Percentiles rank a stretch among this genome's conserved stretches.
Conservation (phyloP, 441 rosid species). For the Brassica balearica region DNA sequence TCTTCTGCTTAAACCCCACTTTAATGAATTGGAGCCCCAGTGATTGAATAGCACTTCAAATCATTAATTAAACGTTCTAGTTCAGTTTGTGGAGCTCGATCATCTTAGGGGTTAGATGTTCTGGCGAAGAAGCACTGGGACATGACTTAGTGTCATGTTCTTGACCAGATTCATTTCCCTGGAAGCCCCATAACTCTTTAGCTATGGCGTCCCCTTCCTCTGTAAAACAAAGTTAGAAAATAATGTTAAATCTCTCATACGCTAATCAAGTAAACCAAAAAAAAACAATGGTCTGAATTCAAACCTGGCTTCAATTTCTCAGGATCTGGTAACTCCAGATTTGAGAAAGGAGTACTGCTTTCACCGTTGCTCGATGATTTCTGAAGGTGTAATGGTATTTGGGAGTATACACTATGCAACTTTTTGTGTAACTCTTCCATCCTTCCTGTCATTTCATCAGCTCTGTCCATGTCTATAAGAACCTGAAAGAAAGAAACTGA, state of each 20-base stretch:
- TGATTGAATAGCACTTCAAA: not conserved
- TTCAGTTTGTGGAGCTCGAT: constrained; percentile 40
- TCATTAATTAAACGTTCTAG: not conserved
- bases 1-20: constrained; percentile 26
- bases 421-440: constrained; percentile 62
- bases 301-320: constrained; percentile 57
- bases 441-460: constrained; percentile 68
- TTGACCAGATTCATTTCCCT: constrained; percentile 38
- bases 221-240: constrained; percentile 24
- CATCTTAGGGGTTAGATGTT: constrained; percentile 37
- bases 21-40: not conserved
- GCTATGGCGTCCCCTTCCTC: constrained; percentile 51
- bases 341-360: constrained; percentile 27
- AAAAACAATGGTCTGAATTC: constrained; percentile 14
- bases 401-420: constrained; percentile 71
- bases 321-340: constrained; percentile 39
- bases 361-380: constrained; percentile 37
- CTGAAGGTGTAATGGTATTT: constrained; percentile 51
- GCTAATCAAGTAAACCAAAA: constrained; percentile 13
- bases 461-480: constrained; percentile 87
- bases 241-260: constrained; percentile 21
- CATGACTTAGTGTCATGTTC: constrained; percentile 30
- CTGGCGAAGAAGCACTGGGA: constrained; percentile 37
- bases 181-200: constrained; percentile 51
- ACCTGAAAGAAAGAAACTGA: constrained; percentile 52